Evolutionary conservation across 177 flowering plant species (phyloP), one percentile per base, ranked within the genome.

Genomic region (Tripterygium wilfordii): DNA sequence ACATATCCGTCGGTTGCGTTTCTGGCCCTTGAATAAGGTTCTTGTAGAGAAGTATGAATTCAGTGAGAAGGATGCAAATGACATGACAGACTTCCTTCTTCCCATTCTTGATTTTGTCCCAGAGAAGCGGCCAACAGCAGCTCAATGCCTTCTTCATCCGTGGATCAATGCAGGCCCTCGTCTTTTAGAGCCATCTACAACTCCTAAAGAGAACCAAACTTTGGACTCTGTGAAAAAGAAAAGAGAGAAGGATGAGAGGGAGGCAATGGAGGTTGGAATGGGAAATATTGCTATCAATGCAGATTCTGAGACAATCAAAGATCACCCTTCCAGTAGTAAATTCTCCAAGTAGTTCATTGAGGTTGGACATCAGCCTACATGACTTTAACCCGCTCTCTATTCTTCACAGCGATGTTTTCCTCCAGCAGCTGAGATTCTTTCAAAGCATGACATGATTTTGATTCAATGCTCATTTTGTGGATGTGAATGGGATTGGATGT

Each of bases 51-150:
- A 92, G 57, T 89, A 92, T 36, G 78, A 79, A 4, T 81, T 92
- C 62, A 74, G 68, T 22, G 92, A 84, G 61, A 77, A 80, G 66
- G 97, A 92, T 64, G 99, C 99, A 21, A 72, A 39, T 43, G 86
- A 72, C 36, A 55, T 89, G 82, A 80, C 88, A 3, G 82, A 78
- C 44, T 92, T 92, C 68, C 69, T 92, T 8, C 57, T 78, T 17
- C 95, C 94, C 15, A 69, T 92, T 44, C 81, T 92, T 37, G 90
- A 92, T 54, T 92, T 89, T 63, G 86, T 77, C 25, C 99, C 99
- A 27, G 97, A 92, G 62, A 92, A 86, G 63, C 71, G 99, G 42
- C 96, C 91, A 9, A 80, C 83, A 3, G 96, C 97, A 6, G 91
- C 79, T 25, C 78, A 80, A 50, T 89, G 84, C 67, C 95, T 92